Conservation (phyloP, 2,329 filamentous ascomycete species). For the Ceratocystis colombiana region DNA sequence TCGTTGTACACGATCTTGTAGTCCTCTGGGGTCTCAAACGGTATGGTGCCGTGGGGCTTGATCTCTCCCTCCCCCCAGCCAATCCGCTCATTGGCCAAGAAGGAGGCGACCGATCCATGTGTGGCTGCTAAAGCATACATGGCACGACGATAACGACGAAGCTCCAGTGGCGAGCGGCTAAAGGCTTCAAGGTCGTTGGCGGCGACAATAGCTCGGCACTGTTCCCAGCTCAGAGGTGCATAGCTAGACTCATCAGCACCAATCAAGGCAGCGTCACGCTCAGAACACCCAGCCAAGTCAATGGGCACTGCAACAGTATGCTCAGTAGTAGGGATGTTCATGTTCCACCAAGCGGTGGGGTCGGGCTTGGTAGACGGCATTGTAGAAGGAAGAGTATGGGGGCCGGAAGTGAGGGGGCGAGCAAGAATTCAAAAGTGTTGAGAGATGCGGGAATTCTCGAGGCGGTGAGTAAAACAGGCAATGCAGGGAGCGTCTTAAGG, state of each 20-base stretch:
- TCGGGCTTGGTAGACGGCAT: constrained; percentile 14
- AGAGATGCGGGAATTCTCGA: not conserved
- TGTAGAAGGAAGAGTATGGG: not conserved
- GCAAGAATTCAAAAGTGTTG: not conserved
- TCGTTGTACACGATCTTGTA: constrained; percentile 75
- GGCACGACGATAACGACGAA: constrained; percentile 68
- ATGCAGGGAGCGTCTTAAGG: not conserved
- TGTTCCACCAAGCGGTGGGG: constrained; percentile 62
- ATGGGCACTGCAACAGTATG: constrained; percentile 59
- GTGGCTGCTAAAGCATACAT: constrained; percentile 51
- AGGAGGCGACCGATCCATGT: constrained; percentile 69
- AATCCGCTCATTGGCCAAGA: constrained; percentile 60
- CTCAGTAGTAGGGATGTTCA: constrained; percentile 58
- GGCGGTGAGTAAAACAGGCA: not conserved
- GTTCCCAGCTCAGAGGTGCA: constrained; percentile 54
- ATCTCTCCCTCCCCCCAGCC: constrained; percentile 44
- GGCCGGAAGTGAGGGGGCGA: not conserved
- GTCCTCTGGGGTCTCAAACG: constrained; percentile 38
- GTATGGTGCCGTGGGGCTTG: constrained; percentile 4
- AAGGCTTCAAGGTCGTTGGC: constrained; percentile 65
- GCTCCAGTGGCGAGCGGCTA: constrained; percentile 62
- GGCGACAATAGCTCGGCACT: constrained; percentile 52
- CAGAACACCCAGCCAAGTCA: constrained; percentile 52
- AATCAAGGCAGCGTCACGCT: constrained; percentile 62
- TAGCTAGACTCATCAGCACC: constrained; percentile 60